Evolutionary conservation across 2,329 filamentous ascomycete species (phyloP).

Genomic region (Beauveria pseudobassiana): DNA sequence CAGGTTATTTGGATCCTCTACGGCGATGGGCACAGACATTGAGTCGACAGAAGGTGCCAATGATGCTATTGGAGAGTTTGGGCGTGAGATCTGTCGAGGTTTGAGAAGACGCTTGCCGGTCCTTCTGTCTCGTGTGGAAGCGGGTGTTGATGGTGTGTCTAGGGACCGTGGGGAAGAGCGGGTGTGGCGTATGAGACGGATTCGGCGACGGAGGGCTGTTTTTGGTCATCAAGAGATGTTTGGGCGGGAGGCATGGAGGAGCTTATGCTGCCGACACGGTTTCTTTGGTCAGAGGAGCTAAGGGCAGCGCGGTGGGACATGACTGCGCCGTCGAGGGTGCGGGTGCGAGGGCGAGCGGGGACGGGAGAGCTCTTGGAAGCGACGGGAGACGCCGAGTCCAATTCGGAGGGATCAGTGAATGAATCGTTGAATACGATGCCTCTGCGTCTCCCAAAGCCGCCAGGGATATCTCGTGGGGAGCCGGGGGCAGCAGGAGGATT

Average conservation of each 20-base stretch:
- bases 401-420: slow-evolving; percentile 43
- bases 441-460: slow-evolving; percentile 40
- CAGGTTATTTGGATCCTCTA: slow-evolving; percentile 63
- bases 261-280: slow-evolving; percentile 64
- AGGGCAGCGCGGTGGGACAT: slow-evolving; percentile 36
- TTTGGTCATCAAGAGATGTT: slow-evolving; percentile 43
- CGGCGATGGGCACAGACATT: slow-evolving; percentile 50
- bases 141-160: slow-evolving; percentile 25
- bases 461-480: slow-evolving; percentile 25
- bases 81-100: slow-evolving; percentile 43
- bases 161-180: slow-evolving; percentile 21
- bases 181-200: slow-evolving; percentile 36
- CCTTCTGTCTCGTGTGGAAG: slow-evolving; percentile 33
- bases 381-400: slow-evolving; percentile 31
- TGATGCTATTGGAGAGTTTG: slow-evolving; percentile 48
- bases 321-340: slow-evolving; percentile 50
- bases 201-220: slow-evolving; percentile 27
- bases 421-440: slow-evolving; percentile 55
- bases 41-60: slow-evolving; percentile 52
- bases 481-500: slow-evolving; percentile 22
- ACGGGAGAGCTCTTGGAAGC: slow-evolving; percentile 22
- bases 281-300: slow-evolving; percentile 42
- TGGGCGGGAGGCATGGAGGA: slow-evolving; percentile 45
- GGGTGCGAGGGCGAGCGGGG: slow-evolving; percentile 44
- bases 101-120: slow-evolving; percentile 48